These are phyloP conservation scores for Colletotrichum simmondsii DNA, from an alignment of 2,329 filamentous ascomycete species.

Conservation along the genomic window DNA sequence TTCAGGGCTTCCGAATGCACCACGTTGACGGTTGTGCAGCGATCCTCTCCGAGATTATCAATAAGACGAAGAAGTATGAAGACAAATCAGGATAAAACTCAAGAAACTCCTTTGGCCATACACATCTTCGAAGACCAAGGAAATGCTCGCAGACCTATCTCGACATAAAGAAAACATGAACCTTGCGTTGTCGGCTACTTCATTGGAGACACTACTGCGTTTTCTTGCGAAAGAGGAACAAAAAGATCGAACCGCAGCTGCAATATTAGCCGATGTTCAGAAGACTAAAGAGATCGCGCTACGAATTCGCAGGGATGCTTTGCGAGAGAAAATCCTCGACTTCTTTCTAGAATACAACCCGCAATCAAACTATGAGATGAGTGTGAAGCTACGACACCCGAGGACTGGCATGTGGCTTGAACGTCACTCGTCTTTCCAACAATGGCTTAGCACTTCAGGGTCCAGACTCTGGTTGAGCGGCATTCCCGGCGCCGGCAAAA, in stretches of 20 bases:
- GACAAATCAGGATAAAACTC: background rate
- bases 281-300: background rate
- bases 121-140: background rate
- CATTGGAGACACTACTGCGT: background rate
- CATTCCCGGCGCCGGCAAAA: conserved; percentile 7
- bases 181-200: background rate
- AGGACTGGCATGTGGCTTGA: background rate
- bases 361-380: conserved; percentile 13
- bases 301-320: background rate
- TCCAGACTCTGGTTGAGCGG: conserved; percentile 13
- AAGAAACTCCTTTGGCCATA: background rate
- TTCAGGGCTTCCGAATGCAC: background rate
- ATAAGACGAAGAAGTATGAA: background rate
- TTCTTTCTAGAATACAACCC: conserved; percentile 16
- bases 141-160: background rate
- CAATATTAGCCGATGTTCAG: background rate
- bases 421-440: background rate
- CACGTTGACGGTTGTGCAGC: conserved; percentile 7
- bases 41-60: background rate
- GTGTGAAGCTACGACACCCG: background rate
- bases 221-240: background rate
- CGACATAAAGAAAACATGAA: conserved; percentile 15
- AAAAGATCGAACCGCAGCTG: accelerated
- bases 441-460: background rate
- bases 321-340: accelerated